phyloP scores from a whole-genome alignment of 305 asterid genomes.

The Fraxinus nigra region DNA sequence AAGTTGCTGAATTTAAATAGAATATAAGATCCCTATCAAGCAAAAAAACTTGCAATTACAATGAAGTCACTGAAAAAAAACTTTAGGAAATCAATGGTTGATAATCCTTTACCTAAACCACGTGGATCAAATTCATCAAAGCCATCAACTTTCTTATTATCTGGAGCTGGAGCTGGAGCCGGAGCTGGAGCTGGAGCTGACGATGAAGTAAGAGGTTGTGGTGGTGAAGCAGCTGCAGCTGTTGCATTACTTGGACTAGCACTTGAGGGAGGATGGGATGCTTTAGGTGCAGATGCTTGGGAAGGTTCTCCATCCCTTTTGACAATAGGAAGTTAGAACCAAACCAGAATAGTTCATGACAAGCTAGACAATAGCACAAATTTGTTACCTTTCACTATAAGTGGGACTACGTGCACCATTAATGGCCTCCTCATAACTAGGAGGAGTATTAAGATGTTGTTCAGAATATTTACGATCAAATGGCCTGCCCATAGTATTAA shows the following conservation, averaged over 20 bases:
- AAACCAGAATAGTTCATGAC: slow-evolving; percentile 22
- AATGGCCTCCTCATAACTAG: slow-evolving; percentile 81
- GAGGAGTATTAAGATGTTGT: slow-evolving; percentile 66
- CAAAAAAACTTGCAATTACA: neutral
- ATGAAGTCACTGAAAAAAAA: neutral
- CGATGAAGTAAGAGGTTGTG: slow-evolving; percentile 40
- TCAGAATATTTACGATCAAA: slow-evolving; percentile 61
- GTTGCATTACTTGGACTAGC: slow-evolving; percentile 53
- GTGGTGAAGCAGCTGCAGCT: slow-evolving; percentile 44
- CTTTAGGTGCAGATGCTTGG: slow-evolving; percentile 54
- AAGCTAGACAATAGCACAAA: slow-evolving; percentile 6
- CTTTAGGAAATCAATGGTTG: neutral
- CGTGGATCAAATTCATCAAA: slow-evolving; percentile 97
- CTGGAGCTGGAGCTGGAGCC: slow-evolving; percentile 14
- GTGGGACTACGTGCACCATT: slow-evolving; percentile 68
- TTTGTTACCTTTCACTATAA: slow-evolving; percentile 57
- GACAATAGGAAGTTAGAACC: slow-evolving; percentile 28
- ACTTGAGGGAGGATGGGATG: slow-evolving; percentile 50
- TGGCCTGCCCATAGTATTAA: slow-evolving; percentile 42
- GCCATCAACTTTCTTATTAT: slow-evolving; percentile 44
- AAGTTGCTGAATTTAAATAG: neutral
- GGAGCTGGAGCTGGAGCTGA: slow-evolving; percentile 26
- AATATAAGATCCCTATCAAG: neutral
- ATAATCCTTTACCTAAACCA: slow-evolving; percentile 53
- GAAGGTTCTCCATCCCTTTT: slow-evolving; percentile 71